Evolutionary conservation across 805 yeast genomes (phyloP), one percentile per base, ranked within the genome.

Genomic region (Schizosaccharomyces lindneri): DNA sequence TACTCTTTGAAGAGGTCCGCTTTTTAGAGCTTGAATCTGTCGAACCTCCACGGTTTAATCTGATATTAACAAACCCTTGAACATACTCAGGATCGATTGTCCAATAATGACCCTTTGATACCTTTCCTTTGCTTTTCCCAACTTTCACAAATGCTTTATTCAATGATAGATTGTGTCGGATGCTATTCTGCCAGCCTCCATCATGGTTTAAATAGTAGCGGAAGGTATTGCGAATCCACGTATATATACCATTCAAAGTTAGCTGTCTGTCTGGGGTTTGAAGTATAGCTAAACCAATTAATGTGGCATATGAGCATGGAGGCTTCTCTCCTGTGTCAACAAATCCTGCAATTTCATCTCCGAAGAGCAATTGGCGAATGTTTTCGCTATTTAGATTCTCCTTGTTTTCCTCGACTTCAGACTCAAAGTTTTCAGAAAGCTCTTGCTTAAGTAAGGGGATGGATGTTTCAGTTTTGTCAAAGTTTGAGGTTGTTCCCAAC

Each of bases 41-140:
- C 2, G 51, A 46, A 24, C 27, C 13, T 24, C 27, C 21, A 13
- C 51, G 51, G 27, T 46, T n/a, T 46, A 46, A 46, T n/a, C 11
- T n/a, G n/a, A 46, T 24, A 24, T 24, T 46, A 13, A 46, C 31
- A 51, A 51, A 29, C 19, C 36, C 27, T 57, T 82, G 82, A 67
- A 85, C 83, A 70, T 85, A 89, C 59, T 82, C 74, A 51, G 87
- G 93, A 65, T 89, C 81, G 63, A 93, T 89, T 73, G 88, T 94
- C 99, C 99, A 93, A 73, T 93, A 93, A 95, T 90, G 90, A 65
- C 98, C 97, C 72, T 93, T 93, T n/a, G 98, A 98, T 0, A 98
- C 97, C 73, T 93, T 97, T 71, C 87, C 84, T 39, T 95, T 89
- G 69, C 85, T 80, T 68, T 98, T 79, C 51, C 97, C 96, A 27